Evolutionary conservation across 768 basidiomycete genomes (phyloP).

Genomic region (Pleurotus pulmonarius): DNA sequence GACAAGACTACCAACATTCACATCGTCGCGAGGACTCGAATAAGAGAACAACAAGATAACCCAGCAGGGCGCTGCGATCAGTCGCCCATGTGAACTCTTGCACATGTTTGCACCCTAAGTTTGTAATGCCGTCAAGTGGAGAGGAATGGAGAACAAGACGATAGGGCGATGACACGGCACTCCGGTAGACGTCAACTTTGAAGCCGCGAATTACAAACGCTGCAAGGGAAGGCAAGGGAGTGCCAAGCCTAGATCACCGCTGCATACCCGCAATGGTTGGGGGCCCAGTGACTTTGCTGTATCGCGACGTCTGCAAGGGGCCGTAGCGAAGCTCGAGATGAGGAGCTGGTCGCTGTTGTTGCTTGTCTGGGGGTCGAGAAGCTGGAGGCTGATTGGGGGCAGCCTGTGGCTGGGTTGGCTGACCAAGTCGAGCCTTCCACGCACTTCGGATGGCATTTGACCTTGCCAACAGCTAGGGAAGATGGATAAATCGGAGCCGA

Average conservation of each 20-base stretch:
- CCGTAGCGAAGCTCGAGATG: slow-evolving; percentile 54
- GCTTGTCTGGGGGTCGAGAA: slow-evolving; percentile 17
- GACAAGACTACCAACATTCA: neutral
- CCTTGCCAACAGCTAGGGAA: slow-evolving; percentile 59
- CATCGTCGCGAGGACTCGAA: neutral
- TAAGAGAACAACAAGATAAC: neutral
- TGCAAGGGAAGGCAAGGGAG: no score
- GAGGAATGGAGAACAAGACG: neutral
- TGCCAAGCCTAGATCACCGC: neutral
- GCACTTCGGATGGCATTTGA: slow-evolving; percentile 61
- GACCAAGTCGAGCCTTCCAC: slow-evolving; percentile 67
- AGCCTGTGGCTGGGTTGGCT: slow-evolving; percentile 25
- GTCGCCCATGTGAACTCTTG: neutral
- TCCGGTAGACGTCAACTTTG: neutral
- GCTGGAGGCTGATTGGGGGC: slow-evolving; percentile 16
- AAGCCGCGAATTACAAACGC: slow-evolving; percentile 1
- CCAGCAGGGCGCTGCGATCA: no score
- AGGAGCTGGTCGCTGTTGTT: slow-evolving; percentile 11
- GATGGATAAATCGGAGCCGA: slow-evolving; percentile 9
- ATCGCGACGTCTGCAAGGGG: slow-evolving; percentile 56
- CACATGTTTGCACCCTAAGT: no score
- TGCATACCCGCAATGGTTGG: slow-evolving; percentile 53
- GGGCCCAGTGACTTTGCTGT: slow-evolving; percentile 77
- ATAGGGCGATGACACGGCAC: neutral
- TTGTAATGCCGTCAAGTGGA: neutral